Evolutionary conservation across 257 asterid genomes (phyloP).

Genomic region (Penstemon newberryi): DNA sequence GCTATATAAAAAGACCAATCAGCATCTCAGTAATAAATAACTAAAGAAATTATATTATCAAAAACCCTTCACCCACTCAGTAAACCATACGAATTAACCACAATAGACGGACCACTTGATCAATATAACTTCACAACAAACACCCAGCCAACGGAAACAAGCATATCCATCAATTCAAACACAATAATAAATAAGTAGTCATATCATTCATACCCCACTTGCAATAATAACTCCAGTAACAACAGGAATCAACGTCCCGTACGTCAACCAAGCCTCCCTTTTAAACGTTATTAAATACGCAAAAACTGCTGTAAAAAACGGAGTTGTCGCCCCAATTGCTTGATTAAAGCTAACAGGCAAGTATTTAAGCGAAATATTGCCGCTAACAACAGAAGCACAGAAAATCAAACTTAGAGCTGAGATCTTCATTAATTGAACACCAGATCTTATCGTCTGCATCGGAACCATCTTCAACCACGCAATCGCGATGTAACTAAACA

Average conservation of each 20-base stretch:
- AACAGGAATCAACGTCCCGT: conserved; percentile 67
- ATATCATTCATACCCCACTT: conserved; percentile 60
- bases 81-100: neutral
- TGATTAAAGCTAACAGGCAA: conserved; percentile 89
- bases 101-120: neutral
- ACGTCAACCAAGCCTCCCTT: conserved; percentile 83
- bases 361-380: conserved; percentile 73
- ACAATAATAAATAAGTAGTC: neutral
- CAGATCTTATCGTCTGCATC: conserved; percentile 86
- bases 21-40: conserved; percentile 7
- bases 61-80: neutral
- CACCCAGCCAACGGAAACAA: conserved; percentile 13
- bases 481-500: conserved; percentile 84
- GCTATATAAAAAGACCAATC: neutral
- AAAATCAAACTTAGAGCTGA: conserved; percentile 73
- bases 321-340: conserved; percentile 91
- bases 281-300: conserved; percentile 72
- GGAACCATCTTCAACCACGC: conserved; percentile 93
- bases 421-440: conserved; percentile 81
- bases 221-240: conserved; percentile 82
- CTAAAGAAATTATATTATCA: neutral
- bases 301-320: conserved; percentile 80
- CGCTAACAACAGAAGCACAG: conserved; percentile 85
- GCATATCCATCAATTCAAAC: neutral
- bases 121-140: neutral